phyloP scores from a whole-genome alignment of 495 filamentous ascomycete species.

The Penicillium macrosclerotiorum region DNA sequence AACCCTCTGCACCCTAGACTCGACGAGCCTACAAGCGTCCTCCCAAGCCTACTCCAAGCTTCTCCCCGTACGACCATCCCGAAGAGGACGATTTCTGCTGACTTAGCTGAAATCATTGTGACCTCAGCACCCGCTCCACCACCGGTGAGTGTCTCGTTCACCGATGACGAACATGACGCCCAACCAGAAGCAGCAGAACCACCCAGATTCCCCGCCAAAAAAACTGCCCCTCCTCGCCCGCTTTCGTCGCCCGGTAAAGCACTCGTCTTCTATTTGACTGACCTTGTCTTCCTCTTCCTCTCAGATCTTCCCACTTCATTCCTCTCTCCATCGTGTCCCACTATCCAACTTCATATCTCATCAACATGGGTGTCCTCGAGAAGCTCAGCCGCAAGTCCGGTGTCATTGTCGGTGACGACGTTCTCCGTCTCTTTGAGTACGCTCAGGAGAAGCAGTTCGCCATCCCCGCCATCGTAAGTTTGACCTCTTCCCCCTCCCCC shows the following conservation, averaged over 20 bases:
- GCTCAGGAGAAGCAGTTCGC: slow-evolving; percentile 81
- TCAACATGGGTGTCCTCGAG: slow-evolving; percentile 63
- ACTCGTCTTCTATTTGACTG: slow-evolving; percentile 4
- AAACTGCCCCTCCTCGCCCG: slow-evolving; percentile 16
- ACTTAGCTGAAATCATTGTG: slow-evolving; percentile 23
- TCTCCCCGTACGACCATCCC: too few relatives aligned
- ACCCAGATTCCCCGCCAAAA: too few relatives aligned
- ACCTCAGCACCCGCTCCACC: slow-evolving; percentile 24
- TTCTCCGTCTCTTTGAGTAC: slow-evolving; percentile 75
- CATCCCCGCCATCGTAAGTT: slow-evolving; percentile 82
- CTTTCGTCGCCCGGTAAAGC: slow-evolving; percentile 28
- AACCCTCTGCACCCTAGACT: too few relatives aligned
- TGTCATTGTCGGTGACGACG: slow-evolving; percentile 86
- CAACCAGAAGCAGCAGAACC: too few relatives aligned
- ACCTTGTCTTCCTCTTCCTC: slow-evolving; percentile 7
- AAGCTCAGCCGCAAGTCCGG: slow-evolving; percentile 74
- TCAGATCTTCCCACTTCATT: slow-evolving; percentile 4
- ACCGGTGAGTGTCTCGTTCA: slow-evolving; percentile 27
- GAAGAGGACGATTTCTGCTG: too few relatives aligned
- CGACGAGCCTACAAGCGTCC: too few relatives aligned
- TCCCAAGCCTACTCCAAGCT: too few relatives aligned
- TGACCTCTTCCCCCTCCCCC: neutral
- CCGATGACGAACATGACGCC: slow-evolving; percentile 30
- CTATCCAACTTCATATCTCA: slow-evolving; percentile 4
- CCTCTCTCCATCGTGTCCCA: slow-evolving; percentile 6